Conservation (phyloP, 1,284 basidiomycete species). For the Boletus semigastroideus region DNA sequence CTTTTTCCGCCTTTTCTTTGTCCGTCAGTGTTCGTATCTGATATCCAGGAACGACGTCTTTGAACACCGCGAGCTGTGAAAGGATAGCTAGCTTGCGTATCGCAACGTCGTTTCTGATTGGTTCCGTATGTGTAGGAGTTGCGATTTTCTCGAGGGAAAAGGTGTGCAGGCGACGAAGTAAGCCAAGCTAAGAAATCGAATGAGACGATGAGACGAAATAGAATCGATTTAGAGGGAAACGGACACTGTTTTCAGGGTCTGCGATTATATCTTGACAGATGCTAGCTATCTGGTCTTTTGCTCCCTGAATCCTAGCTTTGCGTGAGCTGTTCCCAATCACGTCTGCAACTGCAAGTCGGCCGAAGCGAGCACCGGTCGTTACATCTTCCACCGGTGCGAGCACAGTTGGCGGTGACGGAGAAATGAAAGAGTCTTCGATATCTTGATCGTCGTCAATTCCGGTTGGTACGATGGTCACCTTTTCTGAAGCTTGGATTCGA, state of each 20-base stretch:
- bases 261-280: conserved; percentile 88
- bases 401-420: conserved; percentile 27
- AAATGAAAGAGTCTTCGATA: conserved; percentile 25
- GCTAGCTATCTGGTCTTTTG: conserved; percentile 87
- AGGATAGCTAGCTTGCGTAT: conserved; percentile 89
- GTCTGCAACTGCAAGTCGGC: conserved; percentile 77
- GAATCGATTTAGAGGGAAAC: conserved; percentile 29
- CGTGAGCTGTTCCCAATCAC: conserved; percentile 70
- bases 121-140: conserved; percentile 62
- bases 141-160: conserved; percentile 77
- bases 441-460: conserved; percentile 43
- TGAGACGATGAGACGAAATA: conserved; percentile 18
- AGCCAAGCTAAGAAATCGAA: conserved; percentile 60
- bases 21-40: conserved; percentile 88
- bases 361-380: conserved; percentile 76
- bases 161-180: conserved; percentile 82
- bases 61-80: conserved; percentile 92
- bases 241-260: conserved; percentile 81
- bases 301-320: conserved; percentile 67
- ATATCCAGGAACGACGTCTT: conserved; percentile 92
- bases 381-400: conserved; percentile 56
- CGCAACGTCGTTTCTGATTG: conserved; percentile 74
- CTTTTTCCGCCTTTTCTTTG: conserved; percentile 89
- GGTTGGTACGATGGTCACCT: conserved; percentile 37
- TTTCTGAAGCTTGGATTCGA: conserved; percentile 61